Base-by-base conservation (phyloP, 306 rosid genomes). In the Cotoneaster glaucophyllus region DNA sequence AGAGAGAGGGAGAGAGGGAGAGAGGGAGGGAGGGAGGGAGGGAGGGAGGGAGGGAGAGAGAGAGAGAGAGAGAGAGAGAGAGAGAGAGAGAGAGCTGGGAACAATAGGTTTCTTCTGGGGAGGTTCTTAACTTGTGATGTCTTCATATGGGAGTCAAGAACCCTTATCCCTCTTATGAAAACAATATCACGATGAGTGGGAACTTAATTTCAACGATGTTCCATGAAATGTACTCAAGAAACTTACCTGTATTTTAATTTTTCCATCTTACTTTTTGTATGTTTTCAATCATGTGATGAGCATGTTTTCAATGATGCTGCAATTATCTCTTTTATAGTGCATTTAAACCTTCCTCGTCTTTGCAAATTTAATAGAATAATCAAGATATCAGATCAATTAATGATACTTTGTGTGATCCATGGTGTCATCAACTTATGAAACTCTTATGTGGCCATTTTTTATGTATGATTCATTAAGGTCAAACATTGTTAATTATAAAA, bases 101-200 rank as follows among this genome's bases (percentile, higher is more conserved):
- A 53, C 14, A n/a, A 11, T 39, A 82, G 85, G 82, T 67, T 67
- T 59, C 70, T 59, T 82, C 70, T 73, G 79, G 85, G 82, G 85
- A 73, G 65, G 79, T 61, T 77, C 56, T 41, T 77, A 73, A 67
- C 82, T 67, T 48, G 74, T 58, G 11, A 24, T 19, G 69, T 73
- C 28, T 65, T 52, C 8, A 19, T 41, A 15, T 57, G 19, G 69
- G 28, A 69, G 44, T 77, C 62, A 5, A 9, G 37, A 21, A 9
- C 69, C 22, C 15, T 9, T 31, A 54, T 54, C 41, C 3, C 25
- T 45, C 18, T 63, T 21, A 28, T 29, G 37, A 21, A 17, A 64
- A 6, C 22, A 3, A 31, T 17, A 34, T 65, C 28, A 62, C 73
- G 37, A 65, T 57, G 29, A 44, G 29, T 24, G 15, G 25, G 15